Evolutionary conservation across 169 alveolate species (phyloP), one percentile per base, ranked within the genome.

Genomic region (Cytauxzoon felis): DNA sequence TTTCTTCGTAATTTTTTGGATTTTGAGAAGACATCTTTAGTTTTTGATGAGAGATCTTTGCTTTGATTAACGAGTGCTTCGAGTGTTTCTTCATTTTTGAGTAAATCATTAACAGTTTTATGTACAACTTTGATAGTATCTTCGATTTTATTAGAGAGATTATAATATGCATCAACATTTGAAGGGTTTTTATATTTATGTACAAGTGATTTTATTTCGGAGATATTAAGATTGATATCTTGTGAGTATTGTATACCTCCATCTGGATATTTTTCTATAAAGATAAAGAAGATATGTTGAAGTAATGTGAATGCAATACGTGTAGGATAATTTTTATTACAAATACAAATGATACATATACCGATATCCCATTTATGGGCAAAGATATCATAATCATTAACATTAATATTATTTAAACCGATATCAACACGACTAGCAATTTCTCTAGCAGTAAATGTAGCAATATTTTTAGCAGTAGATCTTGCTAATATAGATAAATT

Each of bases 41-140:
- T 73, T n/a, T 50, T 43, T 18, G 63, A 16, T 19, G 84, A 73
- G 27, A 73, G 71, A 66, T 73, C 84, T 41, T 64, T 73, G 50
- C 84, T 73, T 41, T 64, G 84, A 72, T 63, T 54, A 16, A 73
- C 84, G 21, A 73, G 64, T 5, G 79, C 67, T 41, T 73, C 84
- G 41, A 73, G 80, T 21, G 30, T 73, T 18, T 73, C 84, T 48
- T 57, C 84, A 40, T 57, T 63, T 47, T 64, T 61, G n/a, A 73
- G 64, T 57, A 73, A 59, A 11, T 73, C 84, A 23, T 58, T 61
- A 16, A 73, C 69, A 2, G 84, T 73, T 50, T 57, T 73, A 65
- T 50, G 68, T 0, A 73, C 84, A 23, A 73, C 51, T 21, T 54
- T 33, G 13, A 62, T 13, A 24, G 84, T 73, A 50, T 73, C 43